These are phyloP conservation scores for Nakazawaea peltata DNA, from an alignment of 805 yeast species.

Conservation along the genomic window DNA sequence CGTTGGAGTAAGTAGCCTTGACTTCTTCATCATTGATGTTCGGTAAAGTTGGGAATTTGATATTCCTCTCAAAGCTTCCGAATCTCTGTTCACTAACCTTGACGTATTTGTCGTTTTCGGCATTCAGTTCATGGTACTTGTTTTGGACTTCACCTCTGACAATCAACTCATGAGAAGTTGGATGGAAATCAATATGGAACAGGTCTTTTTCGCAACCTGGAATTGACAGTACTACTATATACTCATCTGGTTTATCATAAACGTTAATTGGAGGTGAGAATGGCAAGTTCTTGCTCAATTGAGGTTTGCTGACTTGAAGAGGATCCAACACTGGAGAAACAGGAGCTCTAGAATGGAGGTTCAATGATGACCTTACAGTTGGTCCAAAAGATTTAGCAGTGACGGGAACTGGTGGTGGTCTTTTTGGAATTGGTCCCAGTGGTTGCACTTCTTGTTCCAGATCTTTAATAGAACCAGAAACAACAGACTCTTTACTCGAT, in stretches of 20 bases:
- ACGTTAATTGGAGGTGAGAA: slow-evolving; percentile 53
- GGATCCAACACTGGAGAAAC: slow-evolving; percentile 27
- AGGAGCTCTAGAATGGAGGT: slow-evolving; percentile 19
- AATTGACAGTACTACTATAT: slow-evolving; percentile 40
- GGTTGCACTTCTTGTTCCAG: neutral
- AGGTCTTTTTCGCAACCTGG: slow-evolving; percentile 52
- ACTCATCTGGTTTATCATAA: slow-evolving; percentile 40
- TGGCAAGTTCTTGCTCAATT: slow-evolving; percentile 31
- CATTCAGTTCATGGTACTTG: slow-evolving; percentile 21
- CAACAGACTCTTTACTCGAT: neutral
- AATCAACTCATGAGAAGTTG: slow-evolving; percentile 44
- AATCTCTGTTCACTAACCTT: slow-evolving; percentile 46
- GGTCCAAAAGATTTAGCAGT: no score
- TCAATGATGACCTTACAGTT: slow-evolving; percentile 6
- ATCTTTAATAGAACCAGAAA: neutral
- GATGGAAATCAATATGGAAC: slow-evolving; percentile 51
- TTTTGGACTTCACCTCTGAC: slow-evolving; percentile 42
- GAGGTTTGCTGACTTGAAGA: slow-evolving; percentile 37
- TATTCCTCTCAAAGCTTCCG: slow-evolving; percentile 49
- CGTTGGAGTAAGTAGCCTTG: slow-evolving; percentile 45
- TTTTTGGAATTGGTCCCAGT: neutral
- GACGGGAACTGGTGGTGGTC: neutral
- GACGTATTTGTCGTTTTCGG: slow-evolving; percentile 25
- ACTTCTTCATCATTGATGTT: slow-evolving; percentile 44
- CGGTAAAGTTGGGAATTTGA: slow-evolving; percentile 48